Conservation (phyloP, 306 rosid species). For the Sindora glabra region DNA sequence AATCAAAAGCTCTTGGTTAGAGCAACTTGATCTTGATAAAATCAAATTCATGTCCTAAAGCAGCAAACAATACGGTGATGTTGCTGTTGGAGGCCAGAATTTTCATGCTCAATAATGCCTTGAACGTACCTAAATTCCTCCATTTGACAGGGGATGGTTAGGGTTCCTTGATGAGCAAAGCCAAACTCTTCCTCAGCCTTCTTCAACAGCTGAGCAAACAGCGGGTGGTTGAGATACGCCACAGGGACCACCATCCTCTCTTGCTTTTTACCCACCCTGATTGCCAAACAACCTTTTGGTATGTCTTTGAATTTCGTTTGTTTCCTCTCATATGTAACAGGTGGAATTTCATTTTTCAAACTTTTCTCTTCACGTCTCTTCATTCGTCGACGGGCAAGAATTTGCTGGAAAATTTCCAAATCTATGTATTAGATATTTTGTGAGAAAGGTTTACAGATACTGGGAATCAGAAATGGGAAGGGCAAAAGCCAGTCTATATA, state of each 20-base stretch:
- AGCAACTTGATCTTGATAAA: conserved; percentile 17
- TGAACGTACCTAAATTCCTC: conserved; percentile 60
- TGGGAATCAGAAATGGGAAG: too few species aligned
- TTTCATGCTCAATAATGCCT: conserved; percentile 59
- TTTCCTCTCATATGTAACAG: conserved; percentile 19
- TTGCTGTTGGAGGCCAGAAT: conserved; percentile 38
- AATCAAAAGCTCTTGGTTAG: conserved; percentile 20
- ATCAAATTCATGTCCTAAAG: too few species aligned
- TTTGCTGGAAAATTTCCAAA: too few species aligned
- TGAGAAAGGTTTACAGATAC: too few species aligned
- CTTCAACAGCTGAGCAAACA: conserved; percentile 65
- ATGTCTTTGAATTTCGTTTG: conserved; percentile 25
- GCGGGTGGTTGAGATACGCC: conserved; percentile 76
- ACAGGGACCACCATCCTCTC: conserved; percentile 84
- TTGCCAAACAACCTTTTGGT: conserved; percentile 76
- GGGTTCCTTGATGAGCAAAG: conserved; percentile 74
- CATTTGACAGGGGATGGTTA: conserved; percentile 79
- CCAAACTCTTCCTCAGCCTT: conserved; percentile 90
- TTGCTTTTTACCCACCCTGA: conserved; percentile 71
- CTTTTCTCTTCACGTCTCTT: too few species aligned
- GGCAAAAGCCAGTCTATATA: too few species aligned
- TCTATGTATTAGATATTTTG: too few species aligned
- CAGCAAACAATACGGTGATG: too few species aligned
- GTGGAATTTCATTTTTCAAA: too few species aligned
- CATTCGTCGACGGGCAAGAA: too few species aligned